phyloP scores from a whole-genome alignment of 441 rosid species.

The Capsella rubella region DNA sequence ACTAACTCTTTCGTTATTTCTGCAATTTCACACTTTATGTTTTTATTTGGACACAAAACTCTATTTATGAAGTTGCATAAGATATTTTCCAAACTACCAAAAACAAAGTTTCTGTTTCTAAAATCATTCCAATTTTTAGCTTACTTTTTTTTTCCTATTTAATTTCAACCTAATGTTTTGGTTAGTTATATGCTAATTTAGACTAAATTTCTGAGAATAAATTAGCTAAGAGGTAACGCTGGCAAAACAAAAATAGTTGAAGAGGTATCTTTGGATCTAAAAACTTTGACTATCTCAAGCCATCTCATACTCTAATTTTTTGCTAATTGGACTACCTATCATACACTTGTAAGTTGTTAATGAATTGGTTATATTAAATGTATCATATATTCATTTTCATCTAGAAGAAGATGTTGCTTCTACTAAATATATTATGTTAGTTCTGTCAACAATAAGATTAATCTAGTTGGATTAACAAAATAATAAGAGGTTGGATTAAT shows the following conservation, averaged over 20 bases:
- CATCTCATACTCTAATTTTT: slow-evolving; percentile 29
- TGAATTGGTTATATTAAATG: slow-evolving; percentile 30
- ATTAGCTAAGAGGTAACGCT: background rate
- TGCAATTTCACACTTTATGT: slow-evolving; percentile 8
- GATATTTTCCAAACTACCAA: slow-evolving; percentile 8
- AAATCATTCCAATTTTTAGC: background rate
- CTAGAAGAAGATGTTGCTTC: slow-evolving; percentile 46
- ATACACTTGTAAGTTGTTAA: slow-evolving; percentile 43
- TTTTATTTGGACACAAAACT: background rate
- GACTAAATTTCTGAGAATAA: background rate
- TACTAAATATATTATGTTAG: slow-evolving; percentile 29
- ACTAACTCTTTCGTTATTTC: background rate
- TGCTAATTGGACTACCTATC: slow-evolving; percentile 6
- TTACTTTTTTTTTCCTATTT: background rate
- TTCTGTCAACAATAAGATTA: slow-evolving; percentile 18
- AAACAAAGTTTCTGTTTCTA: background rate
- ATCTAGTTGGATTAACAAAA: slow-evolving; percentile 17
- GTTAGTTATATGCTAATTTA: slow-evolving; percentile 13
- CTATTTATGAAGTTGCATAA: background rate
- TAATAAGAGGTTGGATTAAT: background rate
- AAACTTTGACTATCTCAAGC: slow-evolving; percentile 36
- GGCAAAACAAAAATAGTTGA: no score
- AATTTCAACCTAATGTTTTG: background rate
- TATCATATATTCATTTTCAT: slow-evolving; percentile 44
- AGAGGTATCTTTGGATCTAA: slow-evolving; percentile 26